Evolutionary conservation across 2,329 filamentous ascomycete genomes (phyloP), one percentile per base, ranked within the genome.

Genomic region (Chaetomium sp.): DNA sequence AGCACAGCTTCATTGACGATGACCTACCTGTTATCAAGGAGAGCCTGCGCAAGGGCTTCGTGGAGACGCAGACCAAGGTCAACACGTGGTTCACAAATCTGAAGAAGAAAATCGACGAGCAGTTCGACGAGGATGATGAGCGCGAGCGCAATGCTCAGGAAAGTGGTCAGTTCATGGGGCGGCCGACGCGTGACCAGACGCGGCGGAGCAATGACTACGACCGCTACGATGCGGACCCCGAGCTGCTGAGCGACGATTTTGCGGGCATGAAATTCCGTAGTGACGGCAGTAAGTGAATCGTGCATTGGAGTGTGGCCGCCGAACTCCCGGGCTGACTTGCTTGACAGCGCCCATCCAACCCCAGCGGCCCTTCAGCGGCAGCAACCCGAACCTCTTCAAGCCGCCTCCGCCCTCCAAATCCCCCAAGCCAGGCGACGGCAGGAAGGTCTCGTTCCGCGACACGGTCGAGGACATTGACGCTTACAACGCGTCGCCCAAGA

Each of bases 1-100:
- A 97, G 72, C 90, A 90, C 73, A 97, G 87, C 80, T 99, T 99
- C 77, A 87, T 98, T 71, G 95, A 99, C 72, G 95, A 99, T 72
- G 95, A 99, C 71, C 85, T 99, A 16, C 94, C 95, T 1, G 88
- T 94, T 57, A 97, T 99, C 74, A 89, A 89, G 70, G 92, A 97
- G 75, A 97, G 96, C 73, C 85, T 99, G 71, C 90, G 90, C 75
- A 96, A 98, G 79, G 95, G 95, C 4, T 99, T 99, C 78, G 74
- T 93, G 62, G 93, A 99, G 74, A 98, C 95, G 1, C 95, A 98
- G 79, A 88, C 86, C 62, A 96, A 91, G 74, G 91, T 99, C 72
- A 98, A 96, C 79, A 86, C 87, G 57, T 98, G 94, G 93, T 92
- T 99, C 72, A 90, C 86, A 58, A 93, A 88, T 68, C 82, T 99